phyloP scores from a whole-genome alignment of 495 filamentous ascomycete species.

The Tuber melanosporum region DNA sequence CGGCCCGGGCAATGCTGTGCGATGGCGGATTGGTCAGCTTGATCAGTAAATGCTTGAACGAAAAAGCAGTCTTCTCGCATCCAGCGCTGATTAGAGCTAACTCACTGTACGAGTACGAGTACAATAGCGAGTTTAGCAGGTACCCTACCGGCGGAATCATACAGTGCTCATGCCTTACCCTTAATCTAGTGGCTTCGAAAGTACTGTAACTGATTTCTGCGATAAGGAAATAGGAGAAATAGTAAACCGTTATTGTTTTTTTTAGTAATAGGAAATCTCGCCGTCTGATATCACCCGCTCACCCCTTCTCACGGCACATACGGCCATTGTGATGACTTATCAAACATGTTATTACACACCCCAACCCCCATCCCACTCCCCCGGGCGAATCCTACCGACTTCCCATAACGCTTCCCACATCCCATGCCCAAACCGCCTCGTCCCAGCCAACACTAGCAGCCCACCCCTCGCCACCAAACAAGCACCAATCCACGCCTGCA shows the following conservation, averaged over 20 bases:
- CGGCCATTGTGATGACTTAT: not conserved
- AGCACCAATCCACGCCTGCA: slow-evolving; percentile 95
- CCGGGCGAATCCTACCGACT: slow-evolving; percentile 11
- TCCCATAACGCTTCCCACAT: slow-evolving; percentile 66
- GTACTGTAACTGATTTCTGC: not conserved
- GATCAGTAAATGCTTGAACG: too few species aligned
- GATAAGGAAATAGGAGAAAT: not conserved
- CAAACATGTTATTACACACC: not conserved
- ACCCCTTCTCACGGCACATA: not conserved
- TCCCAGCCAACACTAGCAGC: slow-evolving; percentile 92
- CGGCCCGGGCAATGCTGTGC: too few species aligned
- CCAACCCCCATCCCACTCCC: not conserved
- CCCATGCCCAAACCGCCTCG: slow-evolving; percentile 83
- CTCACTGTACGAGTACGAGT: too few species aligned
- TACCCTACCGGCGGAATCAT: not conserved
- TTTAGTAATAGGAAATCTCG: not conserved
- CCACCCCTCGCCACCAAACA: slow-evolving; percentile 94
- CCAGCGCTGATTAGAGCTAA: too few species aligned
- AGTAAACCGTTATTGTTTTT: not conserved
- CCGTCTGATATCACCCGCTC: not conserved
- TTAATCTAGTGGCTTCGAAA: not conserved
- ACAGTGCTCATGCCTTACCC: too few species aligned
- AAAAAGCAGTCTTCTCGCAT: too few species aligned
- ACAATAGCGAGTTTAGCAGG: too few species aligned
- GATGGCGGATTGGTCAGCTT: too few species aligned